These are phyloP conservation scores for Daldinia caldariorum DNA, from an alignment of 495 filamentous ascomycete genomes.

Conservation along the genomic window DNA sequence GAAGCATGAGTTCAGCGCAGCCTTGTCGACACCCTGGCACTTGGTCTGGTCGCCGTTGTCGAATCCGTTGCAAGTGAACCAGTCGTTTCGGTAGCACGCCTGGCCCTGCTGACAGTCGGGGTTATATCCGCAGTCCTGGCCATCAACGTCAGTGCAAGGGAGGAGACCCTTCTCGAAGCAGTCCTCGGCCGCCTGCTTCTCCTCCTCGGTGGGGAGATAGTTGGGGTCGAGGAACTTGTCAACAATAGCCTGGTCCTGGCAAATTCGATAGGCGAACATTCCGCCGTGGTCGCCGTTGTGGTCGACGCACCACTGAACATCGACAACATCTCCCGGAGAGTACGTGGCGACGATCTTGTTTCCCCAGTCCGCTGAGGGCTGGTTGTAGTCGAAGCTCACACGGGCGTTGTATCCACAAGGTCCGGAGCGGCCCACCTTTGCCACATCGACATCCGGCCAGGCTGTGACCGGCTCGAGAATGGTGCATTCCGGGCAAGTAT, in stretches of 20 bases:
- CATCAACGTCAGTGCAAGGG: slow-evolving; percentile 61
- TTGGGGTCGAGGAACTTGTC: slow-evolving; percentile 61
- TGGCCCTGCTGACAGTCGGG: slow-evolving; percentile 60
- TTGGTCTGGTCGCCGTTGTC: slow-evolving; percentile 43
- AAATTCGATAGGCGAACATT: slow-evolving; percentile 68
- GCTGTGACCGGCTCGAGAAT: slow-evolving; percentile 65
- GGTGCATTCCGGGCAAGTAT: slow-evolving; percentile 65
- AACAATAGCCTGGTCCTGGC: slow-evolving; percentile 62
- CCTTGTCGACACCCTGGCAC: slow-evolving; percentile 63
- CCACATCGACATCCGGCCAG: slow-evolving; percentile 61
- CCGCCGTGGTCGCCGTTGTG: slow-evolving; percentile 69
- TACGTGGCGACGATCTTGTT: slow-evolving; percentile 57
- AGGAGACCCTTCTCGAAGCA: slow-evolving; percentile 63
- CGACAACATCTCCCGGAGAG: slow-evolving; percentile 55
- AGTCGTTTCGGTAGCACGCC: slow-evolving; percentile 64
- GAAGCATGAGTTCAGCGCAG: slow-evolving; percentile 57
- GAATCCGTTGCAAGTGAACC: slow-evolving; percentile 67
- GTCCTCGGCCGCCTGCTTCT: slow-evolving; percentile 66
- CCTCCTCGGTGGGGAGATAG: slow-evolving; percentile 61
- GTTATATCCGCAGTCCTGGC: slow-evolving; percentile 63
- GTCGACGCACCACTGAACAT: slow-evolving; percentile 67
- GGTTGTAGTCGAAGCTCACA: slow-evolving; percentile 66
- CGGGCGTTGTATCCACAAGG: slow-evolving; percentile 67
- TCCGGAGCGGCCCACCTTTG: slow-evolving; percentile 61
- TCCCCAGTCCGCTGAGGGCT: slow-evolving; percentile 58